Evolutionary conservation across 768 basidiomycete genomes (phyloP), one percentile per base, ranked within the genome.

Genomic region (Kwoniella newhampshirensis): DNA sequence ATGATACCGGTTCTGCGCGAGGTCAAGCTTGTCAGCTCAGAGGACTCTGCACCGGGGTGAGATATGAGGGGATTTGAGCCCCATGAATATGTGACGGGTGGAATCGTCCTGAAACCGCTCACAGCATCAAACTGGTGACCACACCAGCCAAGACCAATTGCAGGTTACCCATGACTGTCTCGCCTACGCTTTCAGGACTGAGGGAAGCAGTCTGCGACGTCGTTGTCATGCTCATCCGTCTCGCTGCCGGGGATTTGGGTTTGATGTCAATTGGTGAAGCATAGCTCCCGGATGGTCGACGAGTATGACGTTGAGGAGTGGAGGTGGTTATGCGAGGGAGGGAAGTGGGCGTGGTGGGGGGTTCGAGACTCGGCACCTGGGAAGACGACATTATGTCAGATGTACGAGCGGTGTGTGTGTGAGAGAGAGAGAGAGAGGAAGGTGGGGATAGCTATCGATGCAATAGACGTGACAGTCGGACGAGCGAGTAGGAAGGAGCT

Each of bases 251-350:
- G 4, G 66, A 61, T 20, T 41, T 43, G 6, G 66, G 60, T 17
- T 60, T 59, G 62, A 68, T 55, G 32, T 68, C 66, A n/a, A 62
- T 57, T 1, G 64, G 63, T 13, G 58, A 57, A 20, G 63, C 59
- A 44, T 37, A 39, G 3, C 18, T 21, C 4, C n/a, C n/a, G 17
- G 32, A 37, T 53, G 49, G 23, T 25, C 54, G 20, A 46, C 23
- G 59, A 50, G 41, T 49, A 40, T 18, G 53, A 28, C 51, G 48
- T 17, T 51, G 59, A 6, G 53, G 54, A 5, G 59, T 61, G 17
- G 53, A 37, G 3, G 43, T 37, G 23, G 40, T 60, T 3, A 45
- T 44, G 23, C 52, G 46, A 18, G 37, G 20, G 15, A 11, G 23
- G 32, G 32, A 32, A 18, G 28, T 42, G n/a, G 51, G 17, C 20